Conservation (phyloP, 257 asterid species). For the Ajuga chamaepitys region DNA sequence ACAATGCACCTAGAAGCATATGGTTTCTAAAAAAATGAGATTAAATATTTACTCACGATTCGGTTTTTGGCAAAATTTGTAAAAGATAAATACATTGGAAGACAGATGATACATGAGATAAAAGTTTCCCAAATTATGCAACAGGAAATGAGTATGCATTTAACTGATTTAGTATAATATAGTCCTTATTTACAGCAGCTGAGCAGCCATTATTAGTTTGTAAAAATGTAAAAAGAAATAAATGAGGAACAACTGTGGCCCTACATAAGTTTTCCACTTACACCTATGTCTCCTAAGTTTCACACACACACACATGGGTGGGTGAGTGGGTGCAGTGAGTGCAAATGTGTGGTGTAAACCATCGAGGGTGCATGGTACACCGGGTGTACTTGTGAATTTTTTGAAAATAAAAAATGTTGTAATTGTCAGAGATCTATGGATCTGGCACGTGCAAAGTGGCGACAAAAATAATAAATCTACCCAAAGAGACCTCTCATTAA, state of each 20-base stretch:
- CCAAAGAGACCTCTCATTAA: background rate
- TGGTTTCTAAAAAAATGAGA: too few relatives aligned
- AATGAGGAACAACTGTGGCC: constrained; percentile 18
- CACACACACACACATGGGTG: too few relatives aligned
- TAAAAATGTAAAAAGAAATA: constrained; percentile 1
- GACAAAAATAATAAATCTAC: constrained; percentile 14
- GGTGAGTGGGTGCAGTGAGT: too few relatives aligned
- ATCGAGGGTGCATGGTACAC: too few relatives aligned
- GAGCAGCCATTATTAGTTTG: constrained; percentile 7
- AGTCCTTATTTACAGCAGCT: background rate
- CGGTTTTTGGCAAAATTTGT: too few relatives aligned
- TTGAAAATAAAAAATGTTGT: background rate
- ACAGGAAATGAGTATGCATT: background rate
- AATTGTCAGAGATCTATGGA: constrained; percentile 43
- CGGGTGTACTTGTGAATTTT: too few relatives aligned
- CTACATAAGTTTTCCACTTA: constrained; percentile 22
- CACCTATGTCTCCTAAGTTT: constrained; percentile 14
- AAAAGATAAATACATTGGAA: background rate
- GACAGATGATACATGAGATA: background rate
- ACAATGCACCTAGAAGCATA: too few relatives aligned
- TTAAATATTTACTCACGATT: too few relatives aligned
- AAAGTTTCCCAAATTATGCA: background rate
- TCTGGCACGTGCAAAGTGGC: constrained; percentile 43
- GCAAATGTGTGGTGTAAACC: too few relatives aligned
- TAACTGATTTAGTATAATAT: background rate